Evolutionary conservation across 148 eudicot genomes (phyloP), one percentile per base, ranked within the genome.

Genomic region (Pharnaceum exiguum): DNA sequence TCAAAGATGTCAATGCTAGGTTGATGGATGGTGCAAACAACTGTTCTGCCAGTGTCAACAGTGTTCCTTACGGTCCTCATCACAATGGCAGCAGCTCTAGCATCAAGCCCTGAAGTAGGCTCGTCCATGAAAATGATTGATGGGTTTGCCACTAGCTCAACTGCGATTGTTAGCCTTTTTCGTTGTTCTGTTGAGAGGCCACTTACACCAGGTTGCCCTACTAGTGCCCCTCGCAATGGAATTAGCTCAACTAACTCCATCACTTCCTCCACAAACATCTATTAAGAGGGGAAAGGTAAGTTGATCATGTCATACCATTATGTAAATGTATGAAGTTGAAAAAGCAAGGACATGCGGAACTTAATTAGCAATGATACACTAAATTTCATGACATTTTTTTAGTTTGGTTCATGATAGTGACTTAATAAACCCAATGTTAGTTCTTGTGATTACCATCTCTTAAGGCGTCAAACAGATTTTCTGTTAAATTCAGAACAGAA

Each of bases 61-160:
- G 90, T 87, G 69, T 83, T 87, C 66, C 95, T 75, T 15, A 87
- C 90, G 0, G 95, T 74, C 69, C 96, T 82, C 91, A 87, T 87
- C 28, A 87, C 96, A 19, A 87, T 87, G 28, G 84, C 86, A 25
- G 96, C 96, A 29, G 91, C 88, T 59, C 96, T 69, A 15, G 95
- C 95, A 77, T 84, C 95, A 1, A 87, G 76, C 62, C 95, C 95
- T 18, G 88, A 87, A 42, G 95, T 87, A 57, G 95, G 95, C 68
- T 87, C 95, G 7, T 87, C 95, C 95, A 87, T 87, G 70, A 87
- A 87, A 35, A 87, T 84, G 35, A 87, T 81, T 1, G 95, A 87
- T 11, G 95, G 95, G 65, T 87, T 84, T 1, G 95, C 90, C 15
- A 87, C 95, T 27, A 87, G 63, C 63, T 87, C 88, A 26, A 87